Evolutionary conservation across 306 rosid genomes (phyloP), one percentile per base, ranked within the genome.

Genomic region (Casuarina cunninghamiana): DNA sequence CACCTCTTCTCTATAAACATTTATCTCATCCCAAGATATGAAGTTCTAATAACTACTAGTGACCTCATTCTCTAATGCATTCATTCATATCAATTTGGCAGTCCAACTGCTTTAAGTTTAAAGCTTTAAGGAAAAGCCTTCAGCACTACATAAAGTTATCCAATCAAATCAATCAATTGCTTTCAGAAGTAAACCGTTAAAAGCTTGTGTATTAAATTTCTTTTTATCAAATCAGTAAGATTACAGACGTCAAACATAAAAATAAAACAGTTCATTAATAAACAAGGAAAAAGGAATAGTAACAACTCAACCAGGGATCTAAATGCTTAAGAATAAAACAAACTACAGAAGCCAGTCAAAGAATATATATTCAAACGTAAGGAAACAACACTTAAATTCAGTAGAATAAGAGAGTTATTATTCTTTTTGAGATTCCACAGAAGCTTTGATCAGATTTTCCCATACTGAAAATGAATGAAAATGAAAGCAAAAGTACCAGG

Each of bases 41-140:
- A 42, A 41, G 13, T 65, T 19, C 48, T 65, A 6, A 65, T 39
- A 1, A 39, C 71, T 0, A 0, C 32, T 65, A 11, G 39, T 65
- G 13, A 65, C 17, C 3, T 39, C 44, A 65, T 41, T 62, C 2
- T 37, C 41, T 39, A 65, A 39, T 1, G 1, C 6, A 16, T 15
- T n/a, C 13, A 39, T 19, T 65, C 71, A 39, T 41, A 38, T 6
- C 65, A 65, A 65, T 39, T 26, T 39, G 41, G 46, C 48, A 65
- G 3, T 65, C 16, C 44, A 39, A 65, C 44, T 15, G 11, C 46
- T 48, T 15, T 65, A 65, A 37, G 48, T 65, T 65, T 65, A 39
- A 65, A 65, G 71, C 26, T 15, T 46, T 41, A 65, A 39, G 70
- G 26, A 39, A 65, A 65, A 65, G 71, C 49, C 71, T 65, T 65